phyloP scores from a whole-genome alignment of 345 rosid genomes.

The Chamaenerion angustifolium region DNA sequence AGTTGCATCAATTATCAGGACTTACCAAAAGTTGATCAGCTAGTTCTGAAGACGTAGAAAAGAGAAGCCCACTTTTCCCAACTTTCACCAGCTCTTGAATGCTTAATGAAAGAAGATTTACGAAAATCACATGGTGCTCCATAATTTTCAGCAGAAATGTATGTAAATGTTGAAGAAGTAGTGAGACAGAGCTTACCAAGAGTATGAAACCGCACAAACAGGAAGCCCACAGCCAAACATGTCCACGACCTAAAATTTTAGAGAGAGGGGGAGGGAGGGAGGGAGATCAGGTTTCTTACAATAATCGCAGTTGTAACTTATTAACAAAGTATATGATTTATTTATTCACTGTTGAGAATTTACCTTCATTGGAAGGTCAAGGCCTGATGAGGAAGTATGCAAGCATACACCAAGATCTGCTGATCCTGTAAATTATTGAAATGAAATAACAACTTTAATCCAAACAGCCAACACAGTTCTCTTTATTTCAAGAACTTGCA shows the following conservation, averaged over 20 bases:
- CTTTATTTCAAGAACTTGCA: background rate
- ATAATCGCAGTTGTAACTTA: too few relatives aligned
- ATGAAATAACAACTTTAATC: background rate
- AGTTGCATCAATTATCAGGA: background rate
- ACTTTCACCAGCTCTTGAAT: slow-evolving; percentile 73
- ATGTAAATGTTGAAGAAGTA: background rate
- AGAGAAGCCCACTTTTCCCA: slow-evolving; percentile 74
- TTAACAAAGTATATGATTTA: too few relatives aligned
- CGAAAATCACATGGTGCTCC: background rate
- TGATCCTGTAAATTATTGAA: slow-evolving; percentile 32
- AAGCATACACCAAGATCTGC: slow-evolving; percentile 94
- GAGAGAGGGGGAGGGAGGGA: background rate
- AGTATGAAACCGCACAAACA: slow-evolving; percentile 89
- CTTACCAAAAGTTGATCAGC: slow-evolving; percentile 75
- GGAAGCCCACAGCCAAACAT: slow-evolving; percentile 99
- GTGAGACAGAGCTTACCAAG: slow-evolving; percentile 34
- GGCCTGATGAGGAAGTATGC: slow-evolving; percentile 92
- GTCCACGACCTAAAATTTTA: slow-evolving; percentile 64
- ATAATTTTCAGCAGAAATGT: background rate
- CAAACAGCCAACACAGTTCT: too few relatives aligned
- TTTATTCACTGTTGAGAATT: background rate
- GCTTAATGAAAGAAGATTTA: slow-evolving; percentile 26
- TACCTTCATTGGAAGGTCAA: slow-evolving; percentile 98
- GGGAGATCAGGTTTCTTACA: background rate
- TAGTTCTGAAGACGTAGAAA: slow-evolving; percentile 89